Base-by-base conservation (phyloP, 169 alveolate genomes). In the Plasmodium blacklocki region DNA sequence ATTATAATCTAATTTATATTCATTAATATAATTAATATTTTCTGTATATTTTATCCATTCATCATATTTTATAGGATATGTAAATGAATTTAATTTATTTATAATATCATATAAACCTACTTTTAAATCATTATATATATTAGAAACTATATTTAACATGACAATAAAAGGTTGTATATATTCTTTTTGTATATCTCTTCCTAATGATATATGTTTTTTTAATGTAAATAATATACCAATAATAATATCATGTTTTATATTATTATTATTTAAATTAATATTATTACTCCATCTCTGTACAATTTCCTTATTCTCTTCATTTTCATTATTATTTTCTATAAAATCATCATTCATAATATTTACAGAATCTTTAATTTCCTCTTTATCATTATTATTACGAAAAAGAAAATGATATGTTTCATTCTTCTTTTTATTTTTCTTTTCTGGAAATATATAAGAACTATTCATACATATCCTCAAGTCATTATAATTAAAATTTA, bases 221-320 rank as follows among this genome's bases (percentile, higher is more conserved):
- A 76, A 50, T 12, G 89, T 76, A 68, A 63, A 76, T n/a, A 76
- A 29, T 43, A 76, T 47, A 9, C 89, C 89, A 18, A 19, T 76
- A 50, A 76, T 68, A n/a, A 76, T 76, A 56, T 76, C 89, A 50
- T 76, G 89, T 45, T 76, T 76, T 29, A 76, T 47, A 43, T 76
- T 54, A 23, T 76, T 71, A 14, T 29, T 76, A 11, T 58, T 76
- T 0, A 18, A 12, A 47, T 21, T 64, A 15, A 19, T 64, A 9
- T 19, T 43, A 12, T 14, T 23, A 7, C 32, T 43, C 89, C 89
- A 76, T n/a, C 54, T 76, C 6, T 76, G 56, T 39, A 49, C 70
- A 18, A 15, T 39, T 18, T 45, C 58, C 15, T 67, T 12, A n/a
- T 11, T 39, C 2, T 52, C 60, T 14, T 29, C 89, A 43, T 1